These are phyloP conservation scores for Aspergillus wentii DNA, from an alignment of 495 filamentous ascomycete species.

Conservation along the genomic window DNA sequence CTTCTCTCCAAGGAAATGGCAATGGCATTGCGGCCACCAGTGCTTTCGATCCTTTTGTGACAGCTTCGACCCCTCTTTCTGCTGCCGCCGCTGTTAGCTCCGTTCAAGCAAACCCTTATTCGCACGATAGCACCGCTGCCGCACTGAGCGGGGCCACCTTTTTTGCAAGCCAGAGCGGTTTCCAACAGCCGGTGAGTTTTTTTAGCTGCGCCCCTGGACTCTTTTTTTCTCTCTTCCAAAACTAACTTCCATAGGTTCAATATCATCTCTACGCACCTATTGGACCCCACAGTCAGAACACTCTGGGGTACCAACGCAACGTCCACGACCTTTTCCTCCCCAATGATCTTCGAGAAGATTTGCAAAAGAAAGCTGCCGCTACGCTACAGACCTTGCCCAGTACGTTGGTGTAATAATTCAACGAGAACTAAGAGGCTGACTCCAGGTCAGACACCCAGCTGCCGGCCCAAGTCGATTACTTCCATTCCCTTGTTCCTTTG, in stretches of 20 bases:
- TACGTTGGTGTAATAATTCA: constrained; percentile 32
- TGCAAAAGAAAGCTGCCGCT: constrained; percentile 85
- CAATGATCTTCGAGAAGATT: constrained; percentile 75
- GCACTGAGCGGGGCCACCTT: constrained; percentile 49
- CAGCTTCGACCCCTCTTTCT: constrained; percentile 47
- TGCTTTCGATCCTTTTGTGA: constrained; percentile 58
- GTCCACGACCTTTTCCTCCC: constrained; percentile 89
- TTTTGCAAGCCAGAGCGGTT: constrained; percentile 47
- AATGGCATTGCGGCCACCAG: constrained; percentile 25
- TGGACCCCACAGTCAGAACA: constrained; percentile 73
- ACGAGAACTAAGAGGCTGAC: constrained; percentile 4
- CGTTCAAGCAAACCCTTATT: constrained; percentile 61
- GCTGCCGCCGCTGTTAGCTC: constrained; percentile 42
- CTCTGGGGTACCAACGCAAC: constrained; percentile 75
- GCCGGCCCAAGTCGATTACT: constrained; percentile 72
- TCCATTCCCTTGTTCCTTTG: constrained; percentile 86
- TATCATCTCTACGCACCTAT: constrained; percentile 91
- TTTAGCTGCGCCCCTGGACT: too few species aligned
- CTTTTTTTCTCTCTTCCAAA: neutral
- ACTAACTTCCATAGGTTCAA: constrained; percentile 50
- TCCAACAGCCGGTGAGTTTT: constrained; percentile 70
- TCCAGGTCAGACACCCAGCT: constrained; percentile 55
- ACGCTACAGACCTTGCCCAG: constrained; percentile 79
- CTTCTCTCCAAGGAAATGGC: constrained; percentile 38
- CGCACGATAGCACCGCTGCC: constrained; percentile 50